Evolutionary conservation across 2,329 filamentous ascomycete genomes (phyloP).

Genomic region (Penicillium frequentans): DNA sequence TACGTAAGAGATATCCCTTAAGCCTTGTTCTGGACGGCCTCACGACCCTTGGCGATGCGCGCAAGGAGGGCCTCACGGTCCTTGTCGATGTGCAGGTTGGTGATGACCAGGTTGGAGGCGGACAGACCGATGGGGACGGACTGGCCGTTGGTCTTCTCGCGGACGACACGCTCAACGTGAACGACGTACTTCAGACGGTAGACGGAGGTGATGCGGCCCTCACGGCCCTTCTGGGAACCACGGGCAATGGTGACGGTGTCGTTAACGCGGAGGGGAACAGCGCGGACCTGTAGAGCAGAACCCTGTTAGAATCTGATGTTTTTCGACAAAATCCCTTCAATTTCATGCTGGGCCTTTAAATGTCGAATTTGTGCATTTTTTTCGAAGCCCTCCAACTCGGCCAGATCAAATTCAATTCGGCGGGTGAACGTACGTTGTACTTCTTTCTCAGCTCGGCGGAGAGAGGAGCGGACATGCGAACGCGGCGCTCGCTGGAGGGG

Average conservation of each 20-base stretch:
- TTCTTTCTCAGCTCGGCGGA: slow-evolving; percentile 98
- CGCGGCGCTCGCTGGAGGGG: slow-evolving; percentile 88
- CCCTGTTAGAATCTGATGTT: slow-evolving; percentile 13
- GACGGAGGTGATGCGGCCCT: slow-evolving; percentile 97
- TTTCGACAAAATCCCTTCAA: not conserved
- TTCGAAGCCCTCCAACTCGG: slow-evolving; percentile 7
- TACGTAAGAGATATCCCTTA: slow-evolving; percentile 62
- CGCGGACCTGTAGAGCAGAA: slow-evolving; percentile 67
- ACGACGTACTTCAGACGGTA: slow-evolving; percentile 98
- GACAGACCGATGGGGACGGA: slow-evolving; percentile 91
- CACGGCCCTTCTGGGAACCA: slow-evolving; percentile 65
- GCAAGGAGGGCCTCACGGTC: slow-evolving; percentile 52
- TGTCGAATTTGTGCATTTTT: not conserved
- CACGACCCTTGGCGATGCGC: slow-evolving; percentile 49
- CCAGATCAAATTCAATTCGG: slow-evolving; percentile 3
- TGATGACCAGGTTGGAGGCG: slow-evolving; percentile 96
- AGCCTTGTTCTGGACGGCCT: slow-evolving; percentile 58
- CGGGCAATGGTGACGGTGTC: slow-evolving; percentile 92
- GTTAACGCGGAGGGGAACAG: slow-evolving; percentile 96
- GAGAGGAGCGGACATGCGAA: slow-evolving; percentile 95
- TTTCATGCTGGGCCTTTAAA: not conserved
- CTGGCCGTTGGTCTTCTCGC: slow-evolving; percentile 97
- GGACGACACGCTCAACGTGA: slow-evolving; percentile 93
- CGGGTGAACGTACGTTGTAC: slow-evolving; percentile 76
- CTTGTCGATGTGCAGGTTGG: slow-evolving; percentile 87